phyloP scores from a whole-genome alignment of 2,329 filamentous ascomycete genomes.

The Neoascochyta sp. region DNA sequence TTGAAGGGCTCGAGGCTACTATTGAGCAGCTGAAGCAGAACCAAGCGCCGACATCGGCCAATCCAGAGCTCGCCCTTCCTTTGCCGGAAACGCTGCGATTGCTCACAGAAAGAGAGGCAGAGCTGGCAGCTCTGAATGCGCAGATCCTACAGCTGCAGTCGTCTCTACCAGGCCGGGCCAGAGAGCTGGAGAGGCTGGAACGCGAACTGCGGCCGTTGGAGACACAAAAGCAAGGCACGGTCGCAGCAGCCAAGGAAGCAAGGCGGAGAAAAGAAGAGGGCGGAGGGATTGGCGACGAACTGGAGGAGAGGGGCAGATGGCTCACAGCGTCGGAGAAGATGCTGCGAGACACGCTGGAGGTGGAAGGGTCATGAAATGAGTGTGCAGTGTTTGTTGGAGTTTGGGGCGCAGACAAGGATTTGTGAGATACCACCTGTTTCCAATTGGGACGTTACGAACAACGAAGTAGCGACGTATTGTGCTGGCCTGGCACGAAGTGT shows the following conservation, averaged over 20 bases:
- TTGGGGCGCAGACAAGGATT: slow-evolving; percentile 3
- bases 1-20: slow-evolving; percentile 50
- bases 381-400: slow-evolving; percentile 1
- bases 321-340: slow-evolving; percentile 64
- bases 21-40: slow-evolving; percentile 47
- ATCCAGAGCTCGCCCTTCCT: slow-evolving; percentile 43
- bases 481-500: no score
- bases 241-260: slow-evolving; percentile 67
- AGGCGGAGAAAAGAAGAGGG: slow-evolving; percentile 62
- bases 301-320: slow-evolving; percentile 74
- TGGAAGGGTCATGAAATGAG: slow-evolving; percentile 35
- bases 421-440: slow-evolving; percentile 4
- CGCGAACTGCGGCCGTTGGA: slow-evolving; percentile 67
- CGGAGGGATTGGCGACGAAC: slow-evolving; percentile 64
- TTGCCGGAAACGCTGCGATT: slow-evolving; percentile 43
- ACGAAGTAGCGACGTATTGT: no score
- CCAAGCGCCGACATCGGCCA: slow-evolving; percentile 32
- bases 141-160: slow-evolving; percentile 52
- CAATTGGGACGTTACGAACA: not conserved
- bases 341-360: slow-evolving; percentile 61
- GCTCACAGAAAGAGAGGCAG: slow-evolving; percentile 40
- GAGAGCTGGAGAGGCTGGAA: slow-evolving; percentile 63
- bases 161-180: slow-evolving; percentile 62
- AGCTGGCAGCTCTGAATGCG: slow-evolving; percentile 41
- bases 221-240: slow-evolving; percentile 61